Evolutionary conservation across 768 basidiomycete species (phyloP), one percentile per base, ranked within the genome.

Genomic region (Lyophyllum semitale): DNA sequence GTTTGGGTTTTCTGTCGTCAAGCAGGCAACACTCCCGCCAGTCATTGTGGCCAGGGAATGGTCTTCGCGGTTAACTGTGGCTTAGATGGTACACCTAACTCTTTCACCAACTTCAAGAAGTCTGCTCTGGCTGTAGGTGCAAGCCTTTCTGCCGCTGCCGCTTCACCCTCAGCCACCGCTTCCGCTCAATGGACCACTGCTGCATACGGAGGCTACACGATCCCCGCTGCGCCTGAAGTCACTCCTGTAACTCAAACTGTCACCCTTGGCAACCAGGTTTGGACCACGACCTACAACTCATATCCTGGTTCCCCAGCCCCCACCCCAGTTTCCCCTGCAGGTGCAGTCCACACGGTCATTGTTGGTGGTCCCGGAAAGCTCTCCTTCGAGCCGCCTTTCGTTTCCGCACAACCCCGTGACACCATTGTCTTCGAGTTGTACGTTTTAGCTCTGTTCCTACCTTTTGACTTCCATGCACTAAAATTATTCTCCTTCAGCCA

Each of bases 1-100:
- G 70, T 84, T 33, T 86, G 84, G 85, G 71, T 84, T 3, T 80
- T 79, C 72, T 87, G 85, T 65, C 69, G 68, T 40, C 85, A 87
- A 60, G 80, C 71, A 48, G 75, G 71, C 40, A 71, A 75, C 37
- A 81, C 79, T 2, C 71, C 83, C 4, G 72, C 66, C 32, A 78
- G 75, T 54, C 85, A 88, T 66, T 87, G 86, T 60, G 83, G 84
- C 51, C 61, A 70, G 56, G 85, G 84, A 61, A 87, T 88, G 84
- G 83, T 88, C 40, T 85, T 86, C 64, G 79, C 83, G 18, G 77
- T 86, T 64, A 87, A 88, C 70, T 84, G 83, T 67, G 82, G 81
- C 33, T 60, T 71, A 2, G 80, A 80, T 59, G 83, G 79, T 54
- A 57, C 74, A 40, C 66, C 80, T 46, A 85, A 85, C 71, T 85